These are phyloP conservation scores for Neurospora sp. DNA, from an alignment of 495 filamentous ascomycete genomes.

Conservation along the genomic window DNA sequence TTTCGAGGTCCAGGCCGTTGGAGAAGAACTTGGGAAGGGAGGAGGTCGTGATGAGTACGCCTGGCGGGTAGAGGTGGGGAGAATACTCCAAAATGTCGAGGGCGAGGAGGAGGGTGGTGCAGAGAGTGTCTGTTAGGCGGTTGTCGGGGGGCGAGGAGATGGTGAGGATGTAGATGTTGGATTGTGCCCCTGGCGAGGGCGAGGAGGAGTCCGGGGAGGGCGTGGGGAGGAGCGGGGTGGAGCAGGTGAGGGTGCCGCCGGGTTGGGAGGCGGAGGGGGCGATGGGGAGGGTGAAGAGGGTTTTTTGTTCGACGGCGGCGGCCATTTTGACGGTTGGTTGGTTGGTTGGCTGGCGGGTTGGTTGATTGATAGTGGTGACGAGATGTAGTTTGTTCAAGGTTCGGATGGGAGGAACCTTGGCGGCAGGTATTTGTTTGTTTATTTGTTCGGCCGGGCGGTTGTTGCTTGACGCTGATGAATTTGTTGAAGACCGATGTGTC, in stretches of 20 bases:
- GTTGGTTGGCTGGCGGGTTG: background rate
- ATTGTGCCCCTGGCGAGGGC: background rate
- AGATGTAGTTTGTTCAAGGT: background rate
- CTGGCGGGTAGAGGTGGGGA: too few species aligned
- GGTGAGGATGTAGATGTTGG: conserved; percentile 56
- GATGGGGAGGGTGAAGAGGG: conserved; percentile 36
- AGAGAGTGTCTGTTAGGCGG: too few species aligned
- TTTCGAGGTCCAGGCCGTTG: too few species aligned
- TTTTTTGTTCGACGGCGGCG: background rate
- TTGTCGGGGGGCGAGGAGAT: too few species aligned
- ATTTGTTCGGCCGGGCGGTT: background rate
- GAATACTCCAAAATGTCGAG: too few species aligned
- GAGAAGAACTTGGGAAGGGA: too few species aligned
- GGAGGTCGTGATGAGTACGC: too few species aligned
- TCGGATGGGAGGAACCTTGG: background rate
- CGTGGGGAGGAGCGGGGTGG: conserved; percentile 39
- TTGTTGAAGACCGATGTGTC: too few species aligned
- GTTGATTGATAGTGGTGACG: background rate
- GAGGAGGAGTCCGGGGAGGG: conserved; percentile 30
- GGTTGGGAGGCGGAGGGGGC: conserved; percentile 19
- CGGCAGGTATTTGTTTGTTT: background rate
- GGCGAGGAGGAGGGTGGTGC: too few species aligned
- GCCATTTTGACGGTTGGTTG: background rate
- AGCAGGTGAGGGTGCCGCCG: conserved; percentile 46
- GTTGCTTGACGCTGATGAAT: too few species aligned